Evolutionary conservation across 2,329 filamentous ascomycete genomes (phyloP).

Genomic region (Pestalotiopsis sp.): DNA sequence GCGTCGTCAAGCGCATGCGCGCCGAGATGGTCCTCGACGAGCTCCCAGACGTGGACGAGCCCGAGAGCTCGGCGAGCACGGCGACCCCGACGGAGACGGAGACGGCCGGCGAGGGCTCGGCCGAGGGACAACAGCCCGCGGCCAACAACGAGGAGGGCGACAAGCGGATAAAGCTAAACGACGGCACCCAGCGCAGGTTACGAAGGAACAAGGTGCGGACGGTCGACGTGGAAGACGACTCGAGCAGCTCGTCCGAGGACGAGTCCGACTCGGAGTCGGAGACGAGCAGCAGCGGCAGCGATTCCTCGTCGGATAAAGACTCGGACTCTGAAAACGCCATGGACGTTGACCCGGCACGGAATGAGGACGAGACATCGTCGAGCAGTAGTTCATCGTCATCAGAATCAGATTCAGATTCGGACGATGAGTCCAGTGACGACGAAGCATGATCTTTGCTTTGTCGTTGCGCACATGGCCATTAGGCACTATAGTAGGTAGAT

Average conservation of each 20-base stretch:
- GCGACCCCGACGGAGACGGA: constrained; percentile 22
- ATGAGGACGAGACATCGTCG: constrained; percentile 30
- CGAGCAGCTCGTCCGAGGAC: constrained; percentile 32
- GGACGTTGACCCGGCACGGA: constrained; percentile 20
- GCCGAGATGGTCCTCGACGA: constrained; percentile 58
- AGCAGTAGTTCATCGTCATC: constrained; percentile 44
- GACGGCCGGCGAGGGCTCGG: background rate
- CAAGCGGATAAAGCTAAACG: constrained; percentile 44
- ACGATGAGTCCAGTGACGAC: constrained; percentile 24
- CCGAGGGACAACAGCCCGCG: background rate
- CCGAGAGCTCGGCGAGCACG: constrained; percentile 27
- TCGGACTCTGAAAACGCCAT: constrained; percentile 21
- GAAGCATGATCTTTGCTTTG: constrained; percentile 10
- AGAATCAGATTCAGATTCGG: constrained; percentile 31
- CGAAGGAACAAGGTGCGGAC: constrained; percentile 53
- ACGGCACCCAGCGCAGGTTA: constrained; percentile 46
- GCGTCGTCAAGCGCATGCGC: constrained; percentile 63
- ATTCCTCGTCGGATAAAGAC: constrained; percentile 30
- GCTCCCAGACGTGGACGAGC: constrained; percentile 50
- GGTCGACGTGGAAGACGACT: constrained; percentile 43
- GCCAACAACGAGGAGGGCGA: constrained; percentile 26
- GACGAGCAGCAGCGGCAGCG: constrained; percentile 26
- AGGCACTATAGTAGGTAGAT: too few species aligned
- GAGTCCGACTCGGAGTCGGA: constrained; percentile 39
- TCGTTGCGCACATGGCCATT: background rate